Evolutionary conservation across 2,329 filamentous ascomycete species (phyloP).

Genomic region (Teratosphaeria viscida): DNA sequence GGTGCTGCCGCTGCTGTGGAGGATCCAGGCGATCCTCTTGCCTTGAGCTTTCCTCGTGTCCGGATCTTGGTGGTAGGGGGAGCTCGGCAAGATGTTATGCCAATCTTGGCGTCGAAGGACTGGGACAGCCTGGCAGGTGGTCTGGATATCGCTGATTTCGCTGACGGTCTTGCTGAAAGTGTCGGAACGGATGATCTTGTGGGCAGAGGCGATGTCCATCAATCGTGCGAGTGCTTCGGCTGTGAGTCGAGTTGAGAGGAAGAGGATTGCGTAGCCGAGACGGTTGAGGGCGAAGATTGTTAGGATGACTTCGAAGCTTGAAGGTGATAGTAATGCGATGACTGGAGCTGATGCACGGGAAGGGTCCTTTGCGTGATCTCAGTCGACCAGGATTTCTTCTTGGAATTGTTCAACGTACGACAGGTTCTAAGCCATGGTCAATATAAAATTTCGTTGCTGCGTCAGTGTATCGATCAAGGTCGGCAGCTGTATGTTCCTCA

Average conservation of each 20-base stretch:
- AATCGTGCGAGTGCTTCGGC: conserved; percentile 41
- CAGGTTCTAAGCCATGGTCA: conserved; percentile 16
- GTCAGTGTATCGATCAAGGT: conserved; percentile 19
- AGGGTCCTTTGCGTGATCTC: conserved; percentile 10
- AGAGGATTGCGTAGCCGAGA: conserved; percentile 45
- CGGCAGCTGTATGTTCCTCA: conserved; percentile 20
- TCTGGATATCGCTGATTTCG: conserved; percentile 22
- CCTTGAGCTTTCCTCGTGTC: conserved; percentile 11
- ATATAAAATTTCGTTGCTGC: conserved; percentile 18
- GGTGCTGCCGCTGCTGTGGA: conserved; percentile 48
- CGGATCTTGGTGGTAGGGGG: neutral
- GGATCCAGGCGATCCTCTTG: conserved; percentile 31
- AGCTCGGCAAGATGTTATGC: neutral
- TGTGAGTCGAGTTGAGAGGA: conserved; percentile 46
- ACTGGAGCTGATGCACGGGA: conserved; percentile 22
- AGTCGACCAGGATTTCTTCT: neutral
- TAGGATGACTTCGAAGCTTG: conserved; percentile 46
- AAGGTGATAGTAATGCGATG: conserved; percentile 43
- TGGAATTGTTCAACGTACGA: conserved; percentile 10
- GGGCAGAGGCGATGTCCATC: conserved; percentile 32
- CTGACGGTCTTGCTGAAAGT: conserved; percentile 18
- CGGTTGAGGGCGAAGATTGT: conserved; percentile 45
- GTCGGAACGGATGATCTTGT: conserved; percentile 16
- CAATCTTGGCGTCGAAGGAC: conserved; percentile 18
- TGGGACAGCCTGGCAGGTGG: neutral